A percentile compares a stretch with the other conserved stretches of the same genome.
These are phyloP conservation scores for Cynara cardunculus DNA, from an alignment of 129 eudicot genomes.

Conservation along the genomic window DNA sequence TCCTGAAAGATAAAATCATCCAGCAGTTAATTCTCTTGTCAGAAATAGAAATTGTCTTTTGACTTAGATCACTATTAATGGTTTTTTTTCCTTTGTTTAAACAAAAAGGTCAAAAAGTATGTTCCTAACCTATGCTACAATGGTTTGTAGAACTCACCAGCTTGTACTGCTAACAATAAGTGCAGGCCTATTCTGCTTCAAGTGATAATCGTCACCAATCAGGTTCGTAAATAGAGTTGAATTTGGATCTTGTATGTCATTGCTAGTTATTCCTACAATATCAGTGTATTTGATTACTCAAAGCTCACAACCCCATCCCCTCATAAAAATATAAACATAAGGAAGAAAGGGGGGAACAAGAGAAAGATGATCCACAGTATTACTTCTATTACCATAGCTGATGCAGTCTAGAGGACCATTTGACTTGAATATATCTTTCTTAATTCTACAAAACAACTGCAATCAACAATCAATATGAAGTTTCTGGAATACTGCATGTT, in stretches of 20 bases:
- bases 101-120: neutral
- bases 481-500: conserved; percentile 4
- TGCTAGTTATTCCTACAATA: conserved; percentile 33
- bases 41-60: neutral
- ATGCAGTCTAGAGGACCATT: conserved; percentile 67
- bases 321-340: neutral
- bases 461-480: conserved; percentile 26
- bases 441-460: conserved; percentile 83
- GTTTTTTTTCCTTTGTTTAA: neutral
- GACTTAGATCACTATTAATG: neutral
- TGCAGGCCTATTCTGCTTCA: conserved; percentile 80
- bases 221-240: conserved; percentile 59
- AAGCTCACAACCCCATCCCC: neutral
- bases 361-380: neutral
- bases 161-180: conserved; percentile 96
- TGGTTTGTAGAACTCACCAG: conserved; percentile 57
- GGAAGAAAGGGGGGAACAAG: neutral
- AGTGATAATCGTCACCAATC: conserved; percentile 38
- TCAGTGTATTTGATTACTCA: conserved; percentile 1
- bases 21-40: neutral
- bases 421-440: conserved; percentile 41
- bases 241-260: conserved; percentile 35
- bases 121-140: neutral
- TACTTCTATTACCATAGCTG: conserved; percentile 53
- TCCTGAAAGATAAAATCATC: conserved; percentile 48